Evolutionary conservation across 1,139 yeast genomes (phyloP), one percentile per base, ranked within the genome.

Genomic region (Sugiyamaella xylanicola): DNA sequence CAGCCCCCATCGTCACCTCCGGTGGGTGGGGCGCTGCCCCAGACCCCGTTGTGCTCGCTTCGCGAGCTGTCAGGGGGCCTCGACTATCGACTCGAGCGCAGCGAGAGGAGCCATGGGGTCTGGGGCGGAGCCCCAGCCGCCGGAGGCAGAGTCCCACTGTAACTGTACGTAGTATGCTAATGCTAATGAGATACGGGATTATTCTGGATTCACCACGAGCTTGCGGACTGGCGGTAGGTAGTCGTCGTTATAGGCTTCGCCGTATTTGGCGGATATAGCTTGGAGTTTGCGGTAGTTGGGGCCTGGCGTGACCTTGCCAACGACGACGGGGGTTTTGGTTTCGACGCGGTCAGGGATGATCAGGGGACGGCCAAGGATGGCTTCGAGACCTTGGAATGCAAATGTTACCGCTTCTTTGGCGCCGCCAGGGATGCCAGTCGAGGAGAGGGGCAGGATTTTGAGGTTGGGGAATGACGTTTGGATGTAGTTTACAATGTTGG

Each of bases 311-410:
- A 61, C 55, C 40, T 59, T 59, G 2, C 63, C 63, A 11, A 60
- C 60, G 15, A 60, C 57, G 4, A 60, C 63, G 3, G 60, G 62
- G 11, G 46, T 55, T 11, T 54, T 44, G 22, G 61, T 51, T 22
- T 60, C 61, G 3, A 57, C 61, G 22, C 50, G 46, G 35, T 60
- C 63, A n/a, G 63, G 63, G 4, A 60, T 57, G 25, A 60, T 56
- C 32, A 60, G 43, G 2, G 63, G 61, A 13, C 63, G 53, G 11
- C 63, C 63, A 9, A 60, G 43, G 35, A 60, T 59, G 3, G 63
- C 63, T 29, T 60, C 63, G 61, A 60, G 54, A 9, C 63, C 63
- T 48, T 59, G 61, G 39, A 60, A 60, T 44, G 63, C 63, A 51
- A 60, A 60, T 13, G 63, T 59, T 19, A 60, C 59, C 1, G 63